Evolutionary conservation across 2,329 filamentous ascomycete species (phyloP), one percentile per base, ranked within the genome.

Genomic region (Apiospora koreana): DNA sequence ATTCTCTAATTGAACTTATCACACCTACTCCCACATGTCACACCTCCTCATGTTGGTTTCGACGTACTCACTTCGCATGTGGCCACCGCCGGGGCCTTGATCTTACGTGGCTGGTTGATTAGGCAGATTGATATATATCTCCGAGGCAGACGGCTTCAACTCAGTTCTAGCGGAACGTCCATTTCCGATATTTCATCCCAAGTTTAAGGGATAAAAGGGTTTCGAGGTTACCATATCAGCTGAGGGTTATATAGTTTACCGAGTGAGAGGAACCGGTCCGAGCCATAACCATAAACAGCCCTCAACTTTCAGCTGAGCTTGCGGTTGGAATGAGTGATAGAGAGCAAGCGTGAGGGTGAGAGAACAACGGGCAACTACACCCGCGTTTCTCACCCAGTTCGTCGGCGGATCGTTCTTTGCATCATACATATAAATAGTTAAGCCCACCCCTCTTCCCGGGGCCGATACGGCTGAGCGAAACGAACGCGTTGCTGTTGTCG

Each of bases 111-210:
- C 18, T 62, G 54, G 21, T 38, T 62, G 54, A 38, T 38, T n/a
- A n/a, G n/a, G n/a, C n/a, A 62, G 28, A 62, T 62, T 38, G 54
- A 62, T 62, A n/a, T 62, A 38, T 12, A n/a, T 62, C 54, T 62
- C 54, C 54, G 54, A 62, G 31, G 54, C 31, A 38, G 21, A 23
- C 54, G 7, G 21, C 21, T n/a, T n/a, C 3, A 62, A 62, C 54
- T 62, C 54, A 38, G 31, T n/a, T n/a, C 3, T 14, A 18, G 18
- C 31, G 18, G 31, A 7, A 12, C 31, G 18, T 18, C 18, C n/a
- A 31, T 18, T 25, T 21, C 8, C 18, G 54, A 18, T 35, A 62
- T 12, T 62, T 31, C 54, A 21, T 38, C 18, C 2, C 8, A 38
- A 62, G 54, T 38, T 18, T 16, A 23, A 35, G 12, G 9, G 50